Percentiles rank a stretch among this genome's conserved stretches.
Conservation (phyloP, 371 early-diverging fungal genomes). For the Mortierella sp. region DNA sequence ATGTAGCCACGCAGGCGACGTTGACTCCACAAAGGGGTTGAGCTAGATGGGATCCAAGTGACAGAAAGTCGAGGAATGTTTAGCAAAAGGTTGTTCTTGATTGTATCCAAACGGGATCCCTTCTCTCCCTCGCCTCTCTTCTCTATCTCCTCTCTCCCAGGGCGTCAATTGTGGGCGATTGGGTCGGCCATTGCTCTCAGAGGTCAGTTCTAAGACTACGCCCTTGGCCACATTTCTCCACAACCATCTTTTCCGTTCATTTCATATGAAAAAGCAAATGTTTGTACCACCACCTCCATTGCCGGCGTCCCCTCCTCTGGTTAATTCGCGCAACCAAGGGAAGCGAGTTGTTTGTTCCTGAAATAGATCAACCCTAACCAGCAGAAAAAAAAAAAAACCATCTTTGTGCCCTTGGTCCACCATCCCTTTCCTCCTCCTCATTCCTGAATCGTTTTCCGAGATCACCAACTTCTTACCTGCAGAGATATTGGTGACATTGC, state of each 20-base stretch:
- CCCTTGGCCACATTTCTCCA: too few relatives aligned
- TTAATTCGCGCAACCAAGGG: too few relatives aligned
- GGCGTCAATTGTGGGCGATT: too few relatives aligned
- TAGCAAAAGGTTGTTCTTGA: too few relatives aligned
- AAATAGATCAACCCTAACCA: background rate
- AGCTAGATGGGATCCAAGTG: slow-evolving; percentile 5
- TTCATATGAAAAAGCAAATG: background rate
- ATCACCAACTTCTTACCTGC: slow-evolving; percentile 16
- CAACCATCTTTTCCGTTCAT: background rate
- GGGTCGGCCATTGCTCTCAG: too few relatives aligned
- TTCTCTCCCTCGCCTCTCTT: too few relatives aligned
- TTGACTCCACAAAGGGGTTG: slow-evolving; percentile 35
- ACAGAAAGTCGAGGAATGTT: background rate
- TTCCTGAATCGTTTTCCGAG: background rate
- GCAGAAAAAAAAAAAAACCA: background rate
- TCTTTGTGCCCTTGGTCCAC: too few relatives aligned
- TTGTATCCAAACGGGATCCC: background rate
- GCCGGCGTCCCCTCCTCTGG: too few relatives aligned
- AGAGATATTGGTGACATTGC: slow-evolving; percentile 34
- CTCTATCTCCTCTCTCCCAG: too few relatives aligned
- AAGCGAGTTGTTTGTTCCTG: slow-evolving; percentile 1
- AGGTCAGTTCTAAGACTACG: too few relatives aligned
- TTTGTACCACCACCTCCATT: background rate
- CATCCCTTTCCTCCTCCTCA: background rate
- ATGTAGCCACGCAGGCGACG: slow-evolving; percentile 39